A percentile compares a stretch with the other conserved stretches of the same genome.
These are phyloP conservation scores for Leccinum subspadiceum DNA, from an alignment of 1,284 basidiomycete species.

Conservation along the genomic window DNA sequence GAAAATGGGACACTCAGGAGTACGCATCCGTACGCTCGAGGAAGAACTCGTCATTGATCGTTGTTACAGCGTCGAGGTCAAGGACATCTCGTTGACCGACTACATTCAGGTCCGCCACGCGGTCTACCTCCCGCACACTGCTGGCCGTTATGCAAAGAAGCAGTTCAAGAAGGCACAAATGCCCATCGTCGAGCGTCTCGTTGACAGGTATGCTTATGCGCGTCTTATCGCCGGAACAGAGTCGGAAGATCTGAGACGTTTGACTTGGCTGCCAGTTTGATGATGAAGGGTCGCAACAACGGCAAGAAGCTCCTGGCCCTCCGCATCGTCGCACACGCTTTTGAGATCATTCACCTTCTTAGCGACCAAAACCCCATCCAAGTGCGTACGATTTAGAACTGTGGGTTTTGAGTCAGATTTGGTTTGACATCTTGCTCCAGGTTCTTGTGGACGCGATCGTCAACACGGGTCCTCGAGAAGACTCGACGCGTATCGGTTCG, in stretches of 20 bases:
- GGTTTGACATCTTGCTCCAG: slow-evolving; percentile 34
- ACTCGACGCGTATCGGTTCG: slow-evolving; percentile 99
- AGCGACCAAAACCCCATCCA: slow-evolving; percentile 99
- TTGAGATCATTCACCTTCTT: slow-evolving; percentile 99
- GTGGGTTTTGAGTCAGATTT: not conserved
- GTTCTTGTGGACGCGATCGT: slow-evolving; percentile 97
- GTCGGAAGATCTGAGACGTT: slow-evolving; percentile 1
- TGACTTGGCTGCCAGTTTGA: slow-evolving; percentile 57
- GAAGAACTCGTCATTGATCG: slow-evolving; percentile 13
- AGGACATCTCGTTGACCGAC: slow-evolving; percentile 98
- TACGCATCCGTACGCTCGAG: slow-evolving; percentile 43
- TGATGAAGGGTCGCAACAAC: slow-evolving; percentile 99
- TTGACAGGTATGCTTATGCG: slow-evolving; percentile 76
- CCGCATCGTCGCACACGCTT: slow-evolving; percentile 99
- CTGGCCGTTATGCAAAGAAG: slow-evolving; percentile 99
- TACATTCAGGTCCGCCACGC: slow-evolving; percentile 99
- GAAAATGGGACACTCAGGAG: slow-evolving; percentile 97
- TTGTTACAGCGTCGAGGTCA: slow-evolving; percentile 84
- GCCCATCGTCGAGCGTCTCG: slow-evolving; percentile 99
- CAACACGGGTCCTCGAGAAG: slow-evolving; percentile 99
- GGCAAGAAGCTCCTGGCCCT: slow-evolving; percentile 99
- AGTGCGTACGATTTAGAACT: slow-evolving; percentile 44
- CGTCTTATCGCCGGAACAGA: not conserved
- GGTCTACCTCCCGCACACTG: slow-evolving; percentile 97
- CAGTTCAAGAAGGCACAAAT: slow-evolving; percentile 99